These are phyloP conservation scores for Aphanomyces cochlioides DNA, from an alignment of 352 stramenopile species.

Conservation along the genomic window DNA sequence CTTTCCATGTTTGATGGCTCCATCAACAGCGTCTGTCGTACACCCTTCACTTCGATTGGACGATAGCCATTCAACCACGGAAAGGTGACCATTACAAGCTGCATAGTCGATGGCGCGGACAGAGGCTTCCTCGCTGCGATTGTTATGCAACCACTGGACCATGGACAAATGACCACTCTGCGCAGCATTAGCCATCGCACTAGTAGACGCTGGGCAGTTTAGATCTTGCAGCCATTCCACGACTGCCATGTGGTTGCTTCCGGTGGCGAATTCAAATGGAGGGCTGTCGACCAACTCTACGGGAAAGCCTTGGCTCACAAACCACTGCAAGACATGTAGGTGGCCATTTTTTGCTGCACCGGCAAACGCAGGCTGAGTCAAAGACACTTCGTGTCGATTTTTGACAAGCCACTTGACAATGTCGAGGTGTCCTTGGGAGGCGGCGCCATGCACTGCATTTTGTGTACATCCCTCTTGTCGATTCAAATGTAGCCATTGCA, in stretches of 20 bases:
- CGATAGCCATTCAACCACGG: background rate
- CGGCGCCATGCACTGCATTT: background rate
- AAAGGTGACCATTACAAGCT: background rate
- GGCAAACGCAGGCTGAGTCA: background rate
- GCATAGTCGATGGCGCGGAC: background rate
- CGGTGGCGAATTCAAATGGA: background rate
- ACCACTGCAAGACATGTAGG: background rate
- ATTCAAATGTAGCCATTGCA: background rate
- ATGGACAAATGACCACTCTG: background rate
- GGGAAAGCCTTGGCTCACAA: background rate
- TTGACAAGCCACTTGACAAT: background rate
- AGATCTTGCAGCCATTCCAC: background rate
- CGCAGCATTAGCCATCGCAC: background rate
- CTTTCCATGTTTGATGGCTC: background rate
- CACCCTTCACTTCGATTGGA: background rate
- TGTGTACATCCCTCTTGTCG: background rate
- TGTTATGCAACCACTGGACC: background rate
- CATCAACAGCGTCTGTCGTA: background rate
- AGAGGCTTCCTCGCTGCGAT: background rate
- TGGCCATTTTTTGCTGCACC: background rate
- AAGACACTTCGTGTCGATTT: background rate
- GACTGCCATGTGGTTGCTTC: background rate
- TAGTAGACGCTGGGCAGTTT: background rate
- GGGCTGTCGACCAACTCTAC: background rate
- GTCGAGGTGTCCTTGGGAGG: background rate